Evolutionary conservation across 768 basidiomycete species (phyloP).

Genomic region (Serendipita sp.): DNA sequence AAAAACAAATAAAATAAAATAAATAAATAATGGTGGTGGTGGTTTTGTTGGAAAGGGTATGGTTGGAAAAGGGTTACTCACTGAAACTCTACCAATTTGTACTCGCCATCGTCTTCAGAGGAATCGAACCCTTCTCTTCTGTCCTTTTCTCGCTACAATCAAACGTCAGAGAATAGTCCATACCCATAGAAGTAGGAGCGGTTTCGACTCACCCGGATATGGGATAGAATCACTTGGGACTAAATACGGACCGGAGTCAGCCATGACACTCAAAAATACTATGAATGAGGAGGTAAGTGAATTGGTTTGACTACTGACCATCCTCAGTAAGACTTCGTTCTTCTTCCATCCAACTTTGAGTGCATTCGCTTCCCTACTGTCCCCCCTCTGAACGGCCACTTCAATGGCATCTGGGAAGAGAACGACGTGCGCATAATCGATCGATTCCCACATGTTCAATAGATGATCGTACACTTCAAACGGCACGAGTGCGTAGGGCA

Average conservation of each 20-base stretch:
- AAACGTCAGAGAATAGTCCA: too few species aligned
- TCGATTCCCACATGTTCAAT: background rate
- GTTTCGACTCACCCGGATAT: background rate
- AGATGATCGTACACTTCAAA: background rate
- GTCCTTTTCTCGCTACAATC: too few species aligned
- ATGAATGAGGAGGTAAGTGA: background rate
- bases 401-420: background rate
- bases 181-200: too few species aligned
- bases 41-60: background rate
- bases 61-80: background rate
- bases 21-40: background rate
- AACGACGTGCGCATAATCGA: background rate
- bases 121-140: too few species aligned
- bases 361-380: background rate
- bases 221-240: background rate
- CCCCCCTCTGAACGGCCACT: background rate
- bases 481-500: background rate
- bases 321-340: background rate
- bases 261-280: background rate
- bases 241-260: background rate
- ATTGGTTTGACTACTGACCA: background rate
- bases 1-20: background rate
- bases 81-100: background rate
- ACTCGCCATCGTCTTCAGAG: too few species aligned
- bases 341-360: background rate